Evolutionary conservation across 148 eudicot species (phyloP).

Genomic region (Mesembryanthemum crystallinum): DNA sequence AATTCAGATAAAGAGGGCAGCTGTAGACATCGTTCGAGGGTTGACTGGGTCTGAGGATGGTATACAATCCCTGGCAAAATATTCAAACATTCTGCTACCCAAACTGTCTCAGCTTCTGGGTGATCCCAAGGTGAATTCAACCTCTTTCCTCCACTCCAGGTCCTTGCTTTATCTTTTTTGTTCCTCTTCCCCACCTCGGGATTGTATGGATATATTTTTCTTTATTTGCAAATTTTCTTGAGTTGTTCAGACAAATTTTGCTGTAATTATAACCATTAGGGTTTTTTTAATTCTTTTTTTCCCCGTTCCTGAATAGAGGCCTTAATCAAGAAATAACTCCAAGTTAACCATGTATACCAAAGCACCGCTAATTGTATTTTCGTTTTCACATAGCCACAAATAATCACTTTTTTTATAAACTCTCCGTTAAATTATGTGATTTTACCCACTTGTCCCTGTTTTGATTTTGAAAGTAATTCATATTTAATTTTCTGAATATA

Average conservation of each 20-base stretch:
- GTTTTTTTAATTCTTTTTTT: too few species aligned
- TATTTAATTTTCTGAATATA: too few species aligned
- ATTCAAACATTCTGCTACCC: conserved; percentile 48
- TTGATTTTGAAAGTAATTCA: too few species aligned
- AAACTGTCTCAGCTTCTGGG: conserved; percentile 57
- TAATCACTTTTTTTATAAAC: too few species aligned
- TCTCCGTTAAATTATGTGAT: too few species aligned
- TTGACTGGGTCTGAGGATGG: conserved; percentile 93
- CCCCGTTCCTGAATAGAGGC: too few species aligned
- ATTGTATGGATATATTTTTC: background rate
- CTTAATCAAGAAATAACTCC: too few species aligned
- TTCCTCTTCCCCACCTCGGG: background rate
- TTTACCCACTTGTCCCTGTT: too few species aligned
- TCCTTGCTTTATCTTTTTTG: background rate
- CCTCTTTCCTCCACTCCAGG: background rate
- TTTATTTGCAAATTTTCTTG: background rate
- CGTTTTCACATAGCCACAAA: too few species aligned
- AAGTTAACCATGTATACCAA: too few species aligned
- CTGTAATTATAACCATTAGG: too few species aligned
- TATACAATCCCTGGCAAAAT: conserved; percentile 54
- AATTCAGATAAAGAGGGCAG: conserved; percentile 74
- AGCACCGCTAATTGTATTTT: too few species aligned
- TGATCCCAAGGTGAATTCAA: conserved; percentile 63
- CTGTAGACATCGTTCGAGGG: conserved; percentile 84
- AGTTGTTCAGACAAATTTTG: background rate